A percentile compares a stretch with the other conserved stretches of the same genome.
Conservation (phyloP, 1,284 basidiomycete genomes). For the Cyathus olla region DNA sequence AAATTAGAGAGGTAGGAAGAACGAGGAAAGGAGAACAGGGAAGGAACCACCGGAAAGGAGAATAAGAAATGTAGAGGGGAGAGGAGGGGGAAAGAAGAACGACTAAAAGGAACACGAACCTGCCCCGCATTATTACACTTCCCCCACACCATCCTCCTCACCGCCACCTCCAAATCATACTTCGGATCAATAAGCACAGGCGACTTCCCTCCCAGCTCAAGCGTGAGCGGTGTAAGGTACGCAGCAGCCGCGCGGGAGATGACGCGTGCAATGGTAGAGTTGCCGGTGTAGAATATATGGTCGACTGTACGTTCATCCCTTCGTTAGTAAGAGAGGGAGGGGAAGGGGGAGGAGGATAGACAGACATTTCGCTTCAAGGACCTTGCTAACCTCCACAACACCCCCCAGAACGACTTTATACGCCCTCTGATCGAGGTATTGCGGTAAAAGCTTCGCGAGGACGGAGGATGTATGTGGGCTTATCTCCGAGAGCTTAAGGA, state of each 20-base stretch:
- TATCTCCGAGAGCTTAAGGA: constrained; percentile 84
- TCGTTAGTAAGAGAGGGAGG: too few species aligned
- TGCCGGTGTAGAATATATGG: constrained; percentile 60
- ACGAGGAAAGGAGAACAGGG: too few species aligned
- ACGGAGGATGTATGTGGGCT: constrained; percentile 71
- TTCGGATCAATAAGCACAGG: constrained; percentile 84
- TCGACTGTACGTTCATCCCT: constrained; percentile 30
- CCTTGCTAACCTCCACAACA: constrained; percentile 74
- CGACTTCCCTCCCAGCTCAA: constrained; percentile 80
- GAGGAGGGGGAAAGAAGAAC: constrained; percentile 56
- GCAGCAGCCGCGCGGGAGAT: constrained; percentile 77
- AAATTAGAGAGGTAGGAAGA: too few species aligned
- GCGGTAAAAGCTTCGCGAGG: constrained; percentile 75
- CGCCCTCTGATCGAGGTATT: constrained; percentile 81
- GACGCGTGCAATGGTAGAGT: constrained; percentile 67
- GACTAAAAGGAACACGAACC: constrained; percentile 60
- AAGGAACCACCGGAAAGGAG: too few species aligned
- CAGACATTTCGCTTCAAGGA: constrained; percentile 80
- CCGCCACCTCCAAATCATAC: constrained; percentile 67
- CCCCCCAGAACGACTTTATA: constrained; percentile 80
- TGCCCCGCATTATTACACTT: constrained; percentile 82
- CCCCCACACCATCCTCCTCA: constrained; percentile 82
- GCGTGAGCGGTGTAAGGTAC: constrained; percentile 78
- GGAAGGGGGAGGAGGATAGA: too few species aligned
- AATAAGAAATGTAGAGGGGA: too few species aligned